phyloP scores from a whole-genome alignment of 768 basidiomycete species.

The Boletus rubroflammeus region DNA sequence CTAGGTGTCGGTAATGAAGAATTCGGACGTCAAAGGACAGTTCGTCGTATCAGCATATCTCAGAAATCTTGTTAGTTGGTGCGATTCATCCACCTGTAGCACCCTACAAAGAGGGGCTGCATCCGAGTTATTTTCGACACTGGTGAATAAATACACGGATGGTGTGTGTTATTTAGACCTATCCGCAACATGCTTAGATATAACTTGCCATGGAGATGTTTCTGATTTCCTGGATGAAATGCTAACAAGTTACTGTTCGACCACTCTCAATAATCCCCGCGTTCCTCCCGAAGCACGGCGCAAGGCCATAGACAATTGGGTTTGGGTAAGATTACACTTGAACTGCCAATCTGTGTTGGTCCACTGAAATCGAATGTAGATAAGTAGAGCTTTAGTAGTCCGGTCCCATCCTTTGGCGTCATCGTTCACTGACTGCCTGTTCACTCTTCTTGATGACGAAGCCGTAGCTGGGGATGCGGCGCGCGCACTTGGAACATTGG shows the following conservation, averaged over 20 bases:
- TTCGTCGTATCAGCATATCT: conserved; percentile 49
- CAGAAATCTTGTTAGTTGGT: conserved; percentile 56
- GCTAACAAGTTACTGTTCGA: conserved; percentile 47
- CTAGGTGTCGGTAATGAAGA: conserved; percentile 40
- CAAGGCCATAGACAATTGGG: conserved; percentile 57
- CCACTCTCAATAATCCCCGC: conserved; percentile 39
- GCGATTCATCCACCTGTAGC: conserved; percentile 44
- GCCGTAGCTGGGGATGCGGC: conserved; percentile 71
- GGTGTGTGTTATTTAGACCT: conserved; percentile 44
- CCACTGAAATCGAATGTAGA: conserved; percentile 39
- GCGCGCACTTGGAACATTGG: conserved; percentile 65
- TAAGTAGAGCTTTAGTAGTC: conserved; percentile 75
- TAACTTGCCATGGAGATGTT: conserved; percentile 37
- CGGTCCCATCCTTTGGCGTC: conserved; percentile 61
- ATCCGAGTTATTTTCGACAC: conserved; percentile 54
- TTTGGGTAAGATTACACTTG: conserved; percentile 51
- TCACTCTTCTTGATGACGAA: conserved; percentile 67
- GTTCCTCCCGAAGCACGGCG: conserved; percentile 39
- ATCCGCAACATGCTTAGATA: background rate
- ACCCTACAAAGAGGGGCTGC: conserved; percentile 53
- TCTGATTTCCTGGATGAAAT: conserved; percentile 41
- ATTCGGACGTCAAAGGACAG: conserved; percentile 37
- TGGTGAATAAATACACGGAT: conserved; percentile 76
- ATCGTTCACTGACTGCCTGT: conserved; percentile 57
- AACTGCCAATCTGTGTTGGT: background rate